Base-by-base conservation (phyloP, 2,329 filamentous ascomycete genomes). In the Rosellinia necatrix region DNA sequence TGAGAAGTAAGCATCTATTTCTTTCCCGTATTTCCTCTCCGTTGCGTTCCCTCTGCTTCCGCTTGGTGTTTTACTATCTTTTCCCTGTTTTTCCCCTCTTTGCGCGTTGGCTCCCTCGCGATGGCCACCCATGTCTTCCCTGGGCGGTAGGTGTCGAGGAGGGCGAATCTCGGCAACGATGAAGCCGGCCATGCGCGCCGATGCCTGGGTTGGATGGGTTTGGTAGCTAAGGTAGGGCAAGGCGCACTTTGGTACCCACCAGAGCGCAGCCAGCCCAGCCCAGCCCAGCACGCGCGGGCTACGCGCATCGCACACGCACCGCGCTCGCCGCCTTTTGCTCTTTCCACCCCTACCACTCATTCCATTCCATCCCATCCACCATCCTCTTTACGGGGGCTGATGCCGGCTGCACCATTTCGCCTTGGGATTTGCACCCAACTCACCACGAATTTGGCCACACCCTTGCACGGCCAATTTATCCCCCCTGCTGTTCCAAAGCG, bases 1-100 rank as follows among this genome's bases (percentile, higher is more conserved):
- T 32, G 82, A 85, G 65, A 85, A 85, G 82, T 85, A 74, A 74
- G 81, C 81, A n/a, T 44, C 49, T 52, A 24, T 25, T 50, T 49
- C 35, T 42, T 58, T 46, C 17, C 41, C 30, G 40, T 15, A 44
- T 21, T 58, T 15, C 47, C 29, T 49, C 29, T 41, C 40, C 61
- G 21, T 27, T 44, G 53, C 37, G n/a, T 5, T 35, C 29, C 32
- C 12, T 17, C 27, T n/a, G 4, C 6, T 21, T 2, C n/a, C 37
- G 1, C 34, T 19, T 10, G 15, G 9, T 46, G 15, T 34, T 32
- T 10, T 24, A n/a, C 32, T 2, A 17, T n/a, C 22, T 15, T 17
- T 40, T 3, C 17, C 42, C 22, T 37, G 21, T 40, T 38, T 43
- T 30, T 9, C 3, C 52, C 13, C 3, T 54, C 13, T n/a, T 3